Evolutionary conservation across 768 basidiomycete species (phyloP), one percentile per base, ranked within the genome.

Genomic region (Mycena leptocephala): DNA sequence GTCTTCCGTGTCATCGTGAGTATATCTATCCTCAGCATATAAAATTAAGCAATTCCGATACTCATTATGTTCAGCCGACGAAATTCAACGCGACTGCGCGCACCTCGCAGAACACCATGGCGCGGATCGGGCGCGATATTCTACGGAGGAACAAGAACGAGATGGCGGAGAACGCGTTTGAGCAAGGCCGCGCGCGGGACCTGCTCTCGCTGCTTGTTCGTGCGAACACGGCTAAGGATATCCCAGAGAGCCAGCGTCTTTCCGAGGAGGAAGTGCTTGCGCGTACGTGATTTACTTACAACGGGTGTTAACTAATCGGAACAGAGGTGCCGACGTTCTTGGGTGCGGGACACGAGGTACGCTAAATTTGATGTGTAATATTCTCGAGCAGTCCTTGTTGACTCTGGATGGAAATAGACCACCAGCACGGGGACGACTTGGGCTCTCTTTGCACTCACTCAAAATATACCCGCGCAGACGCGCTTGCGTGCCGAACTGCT

Each of bases 401-500:
- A 43, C 28, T 33, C 18, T 9, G 9, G 14, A 20, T 37, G 35
- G n/a, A 3, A 37, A 6, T 6, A 37, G 35, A 37, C 35, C 6
- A 37, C 35, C 14, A 73, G 72, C 33, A 66, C 72, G 13, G 72
- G 30, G 1, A 13, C 56, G 1, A 66, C 72, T 73, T 70, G 55
- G 55, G 56, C 72, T 2, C 24, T 73, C 24, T 73, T 66, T 24
- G 63, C 64, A 1, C 72, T 73, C 55, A 59, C 63, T 0, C 63
- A 66, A 35, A 73, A 73, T 26, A 22, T 48, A 2, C 30, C 28
- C 0, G 72, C 55, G 2, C 72, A 73, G 30, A 65, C 72, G 3
- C 72, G 72, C 10, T 30, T 73, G 5, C 63, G 72, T 16, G 55
- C 58, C 11, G 72, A 73, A 24, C 33, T 73, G 11, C n/a, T 73